These are phyloP conservation scores for Pseudocercospora cruenta DNA, from an alignment of 2,329 filamentous ascomycete species.

Conservation along the genomic window DNA sequence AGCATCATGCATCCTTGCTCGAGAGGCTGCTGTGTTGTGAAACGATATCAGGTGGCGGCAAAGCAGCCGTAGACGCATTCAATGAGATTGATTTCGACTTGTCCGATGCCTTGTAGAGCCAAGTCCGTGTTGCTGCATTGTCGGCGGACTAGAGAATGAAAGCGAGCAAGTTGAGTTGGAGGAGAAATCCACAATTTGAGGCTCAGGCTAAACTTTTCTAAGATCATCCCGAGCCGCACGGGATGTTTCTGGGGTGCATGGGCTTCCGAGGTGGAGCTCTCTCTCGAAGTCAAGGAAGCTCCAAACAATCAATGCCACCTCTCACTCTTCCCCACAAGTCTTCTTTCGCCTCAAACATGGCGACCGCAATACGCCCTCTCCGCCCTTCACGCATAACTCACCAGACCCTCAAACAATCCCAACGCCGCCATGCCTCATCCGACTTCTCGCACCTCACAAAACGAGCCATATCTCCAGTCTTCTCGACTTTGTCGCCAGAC, in stretches of 20 bases:
- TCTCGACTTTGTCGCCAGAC: slow-evolving; percentile 61
- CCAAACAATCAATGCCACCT: neutral
- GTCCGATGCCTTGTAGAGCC: too few relatives aligned
- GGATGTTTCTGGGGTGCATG: neutral
- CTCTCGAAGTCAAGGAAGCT: neutral
- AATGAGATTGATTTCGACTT: too few relatives aligned
- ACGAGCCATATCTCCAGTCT: slow-evolving; percentile 53
- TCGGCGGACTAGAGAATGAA: too few relatives aligned
- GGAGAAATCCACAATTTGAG: neutral
- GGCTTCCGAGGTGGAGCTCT: slow-evolving; percentile 4
- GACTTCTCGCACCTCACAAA: slow-evolving; percentile 44
- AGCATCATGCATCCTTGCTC: too few relatives aligned
- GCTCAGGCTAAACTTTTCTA: neutral
- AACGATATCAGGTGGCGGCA: too few relatives aligned
- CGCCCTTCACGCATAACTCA: neutral
- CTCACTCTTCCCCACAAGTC: neutral
- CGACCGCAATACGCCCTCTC: neutral
- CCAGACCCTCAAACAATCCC: neutral
- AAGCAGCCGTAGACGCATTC: too few relatives aligned
- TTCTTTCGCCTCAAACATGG: too few relatives aligned
- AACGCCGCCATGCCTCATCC: neutral
- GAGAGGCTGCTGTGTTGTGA: too few relatives aligned
- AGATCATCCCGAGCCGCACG: neutral
- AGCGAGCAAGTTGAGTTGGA: too few relatives aligned
- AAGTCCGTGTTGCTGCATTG: too few relatives aligned